Conservation (phyloP, 139 green algal genomes). For the Haematococcus sp. region DNA sequence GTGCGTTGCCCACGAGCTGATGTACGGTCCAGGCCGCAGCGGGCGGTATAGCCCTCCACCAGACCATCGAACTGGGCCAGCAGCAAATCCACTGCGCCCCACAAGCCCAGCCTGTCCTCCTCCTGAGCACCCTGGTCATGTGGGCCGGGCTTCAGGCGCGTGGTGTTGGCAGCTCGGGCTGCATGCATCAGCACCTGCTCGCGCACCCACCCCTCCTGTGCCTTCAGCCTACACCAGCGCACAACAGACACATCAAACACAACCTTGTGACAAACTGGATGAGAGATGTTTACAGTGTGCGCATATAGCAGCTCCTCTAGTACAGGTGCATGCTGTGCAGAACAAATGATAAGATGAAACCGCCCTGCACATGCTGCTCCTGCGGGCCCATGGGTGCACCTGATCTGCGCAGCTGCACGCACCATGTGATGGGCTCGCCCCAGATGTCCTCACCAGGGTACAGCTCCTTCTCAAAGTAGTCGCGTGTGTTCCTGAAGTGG, state of each 20-base stretch:
- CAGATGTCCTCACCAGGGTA: neutral
- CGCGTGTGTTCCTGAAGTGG: constrained; percentile 1
- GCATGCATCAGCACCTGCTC: constrained; percentile 13
- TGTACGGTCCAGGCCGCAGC: neutral
- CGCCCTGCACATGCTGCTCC: no score
- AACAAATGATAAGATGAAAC: no score
- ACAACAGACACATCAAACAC: neutral
- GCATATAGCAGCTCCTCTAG: no score
- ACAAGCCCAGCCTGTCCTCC: constrained; percentile 28
- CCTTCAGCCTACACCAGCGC: constrained; percentile 38
- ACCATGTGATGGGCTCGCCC: neutral
- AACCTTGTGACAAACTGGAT: no score
- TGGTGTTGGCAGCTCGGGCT: neutral
- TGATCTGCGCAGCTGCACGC: neutral
- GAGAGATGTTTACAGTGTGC: no score
- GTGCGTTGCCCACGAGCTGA: no score
- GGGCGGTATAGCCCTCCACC: constrained; percentile 51
- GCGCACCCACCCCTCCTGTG: constrained; percentile 52
- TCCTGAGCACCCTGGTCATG: neutral
- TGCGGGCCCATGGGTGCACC: no score
- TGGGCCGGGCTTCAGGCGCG: no score
- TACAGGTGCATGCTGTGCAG: no score
- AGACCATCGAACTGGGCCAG: constrained; percentile 66
- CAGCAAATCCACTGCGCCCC: constrained; percentile 42
- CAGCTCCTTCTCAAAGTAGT: neutral